A percentile compares a stretch with the other conserved stretches of the same genome.
Evolutionary conservation across 2,329 filamentous ascomycete genomes (phyloP).

Genomic region (Claviceps humidiphila): DNA sequence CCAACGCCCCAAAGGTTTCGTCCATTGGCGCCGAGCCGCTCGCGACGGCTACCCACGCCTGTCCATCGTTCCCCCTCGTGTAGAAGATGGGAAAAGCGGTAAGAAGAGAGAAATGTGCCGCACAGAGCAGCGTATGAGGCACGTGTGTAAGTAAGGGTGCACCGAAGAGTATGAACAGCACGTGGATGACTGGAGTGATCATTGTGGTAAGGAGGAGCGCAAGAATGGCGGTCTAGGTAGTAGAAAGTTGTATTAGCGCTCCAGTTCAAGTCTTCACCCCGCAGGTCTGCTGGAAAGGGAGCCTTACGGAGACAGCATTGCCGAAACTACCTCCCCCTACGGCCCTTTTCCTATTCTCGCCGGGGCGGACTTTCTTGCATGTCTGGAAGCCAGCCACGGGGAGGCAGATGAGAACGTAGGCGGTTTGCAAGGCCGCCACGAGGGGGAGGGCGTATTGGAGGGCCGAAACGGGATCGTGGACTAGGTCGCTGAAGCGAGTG

Average conservation of each 20-base stretch:
- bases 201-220: slow-evolving; percentile 50
- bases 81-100: slow-evolving; percentile 72
- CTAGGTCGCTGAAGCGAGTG: slow-evolving; percentile 50
- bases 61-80: slow-evolving; percentile 62
- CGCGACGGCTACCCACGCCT: slow-evolving; percentile 57
- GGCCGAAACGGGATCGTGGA: slow-evolving; percentile 54
- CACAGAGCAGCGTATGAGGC: slow-evolving; percentile 64
- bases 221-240: slow-evolving; percentile 29
- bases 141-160: slow-evolving; percentile 77
- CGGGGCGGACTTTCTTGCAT: slow-evolving; percentile 36
- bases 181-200: slow-evolving; percentile 49
- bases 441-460: slow-evolving; percentile 49
- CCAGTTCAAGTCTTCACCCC: not conserved
- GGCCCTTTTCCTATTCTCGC: slow-evolving; percentile 37
- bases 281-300: not conserved
- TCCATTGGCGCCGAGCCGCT: slow-evolving; percentile 61
- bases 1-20: slow-evolving; percentile 66
- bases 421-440: slow-evolving; percentile 49
- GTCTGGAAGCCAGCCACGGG: slow-evolving; percentile 41
- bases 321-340: too few relatives aligned
- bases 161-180: slow-evolving; percentile 72
- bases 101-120: slow-evolving; percentile 69
- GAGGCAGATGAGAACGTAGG: slow-evolving; percentile 49
- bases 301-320: not conserved
- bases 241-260: not conserved